Conservation (phyloP, 345 rosid genomes). For the Euphorbia lathyris region DNA sequence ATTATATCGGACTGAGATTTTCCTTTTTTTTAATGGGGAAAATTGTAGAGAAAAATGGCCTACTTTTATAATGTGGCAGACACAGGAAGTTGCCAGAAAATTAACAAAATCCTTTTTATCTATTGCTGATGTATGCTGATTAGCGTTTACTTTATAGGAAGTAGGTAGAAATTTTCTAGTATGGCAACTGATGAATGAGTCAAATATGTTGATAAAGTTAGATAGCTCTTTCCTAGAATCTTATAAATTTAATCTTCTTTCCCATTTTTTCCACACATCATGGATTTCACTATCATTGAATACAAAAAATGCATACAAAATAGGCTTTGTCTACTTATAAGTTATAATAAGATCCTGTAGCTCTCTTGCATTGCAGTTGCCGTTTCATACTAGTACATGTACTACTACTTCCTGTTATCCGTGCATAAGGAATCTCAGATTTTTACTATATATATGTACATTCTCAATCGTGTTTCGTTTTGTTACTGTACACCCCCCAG, state of each 20-base stretch:
- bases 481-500: too few relatives aligned
- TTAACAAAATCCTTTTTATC: too few relatives aligned
- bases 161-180: not conserved
- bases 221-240: not conserved
- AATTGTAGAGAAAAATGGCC: not conserved
- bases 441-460: too few relatives aligned
- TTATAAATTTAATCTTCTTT: not conserved
- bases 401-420: too few relatives aligned
- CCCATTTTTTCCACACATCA: not conserved
- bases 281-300: not conserved
- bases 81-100: too few relatives aligned
- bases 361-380: too few relatives aligned
- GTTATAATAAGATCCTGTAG: not conserved
- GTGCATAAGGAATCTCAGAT: too few relatives aligned
- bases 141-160: not conserved
- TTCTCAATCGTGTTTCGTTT: too few relatives aligned
- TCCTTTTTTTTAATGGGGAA: too few relatives aligned
- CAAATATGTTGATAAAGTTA: not conserved
- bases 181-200: not conserved
- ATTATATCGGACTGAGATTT: too few relatives aligned
- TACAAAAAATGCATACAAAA: not conserved
- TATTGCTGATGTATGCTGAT: not conserved
- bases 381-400: not conserved
- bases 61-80: too few relatives aligned
- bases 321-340: too few relatives aligned